phyloP scores from a whole-genome alignment of 768 basidiomycete species.

The Rhizopogon salebrosus region DNA sequence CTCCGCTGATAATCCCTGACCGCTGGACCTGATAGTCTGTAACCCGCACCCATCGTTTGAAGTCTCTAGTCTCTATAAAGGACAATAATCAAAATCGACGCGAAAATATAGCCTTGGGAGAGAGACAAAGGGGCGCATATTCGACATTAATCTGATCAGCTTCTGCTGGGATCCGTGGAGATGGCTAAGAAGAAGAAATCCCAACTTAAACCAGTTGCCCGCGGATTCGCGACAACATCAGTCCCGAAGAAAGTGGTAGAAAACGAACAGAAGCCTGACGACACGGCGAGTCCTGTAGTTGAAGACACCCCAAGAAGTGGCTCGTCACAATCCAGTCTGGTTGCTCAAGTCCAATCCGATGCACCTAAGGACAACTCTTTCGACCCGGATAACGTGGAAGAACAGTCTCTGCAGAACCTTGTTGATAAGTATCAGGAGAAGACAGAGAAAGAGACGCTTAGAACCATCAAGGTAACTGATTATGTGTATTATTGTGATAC shows the following conservation, averaged over 20 bases:
- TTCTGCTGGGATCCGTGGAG: neutral
- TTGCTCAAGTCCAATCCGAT: conserved; percentile 4
- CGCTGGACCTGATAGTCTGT: neutral
- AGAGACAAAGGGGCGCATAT: neutral
- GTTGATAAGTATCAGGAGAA: conserved; percentile 85
- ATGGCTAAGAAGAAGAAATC: conserved; percentile 89
- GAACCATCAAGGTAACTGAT: conserved; percentile 46
- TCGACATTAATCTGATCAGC: neutral
- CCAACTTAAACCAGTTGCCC: conserved; percentile 65
- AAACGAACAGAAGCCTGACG: conserved; percentile 12
- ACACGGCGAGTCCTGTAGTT: conserved; percentile 3
- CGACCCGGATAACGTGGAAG: conserved; percentile 38
- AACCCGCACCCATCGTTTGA: neutral
- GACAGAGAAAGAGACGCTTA: conserved; percentile 77
- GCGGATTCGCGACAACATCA: conserved; percentile 80
- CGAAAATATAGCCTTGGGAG: neutral
- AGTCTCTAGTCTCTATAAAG: neutral
- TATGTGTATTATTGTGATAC: neutral
- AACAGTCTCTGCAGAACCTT: conserved; percentile 59
- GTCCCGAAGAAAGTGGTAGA: conserved; percentile 66
- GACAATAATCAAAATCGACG: neutral
- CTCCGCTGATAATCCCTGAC: neutral
- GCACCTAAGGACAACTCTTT: conserved; percentile 21
- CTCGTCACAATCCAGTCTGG: neutral
- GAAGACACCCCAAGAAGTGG: conserved; percentile 3